phyloP scores from a whole-genome alignment of 2,329 filamentous ascomycete species.

The Hymenoscyphus scutula region DNA sequence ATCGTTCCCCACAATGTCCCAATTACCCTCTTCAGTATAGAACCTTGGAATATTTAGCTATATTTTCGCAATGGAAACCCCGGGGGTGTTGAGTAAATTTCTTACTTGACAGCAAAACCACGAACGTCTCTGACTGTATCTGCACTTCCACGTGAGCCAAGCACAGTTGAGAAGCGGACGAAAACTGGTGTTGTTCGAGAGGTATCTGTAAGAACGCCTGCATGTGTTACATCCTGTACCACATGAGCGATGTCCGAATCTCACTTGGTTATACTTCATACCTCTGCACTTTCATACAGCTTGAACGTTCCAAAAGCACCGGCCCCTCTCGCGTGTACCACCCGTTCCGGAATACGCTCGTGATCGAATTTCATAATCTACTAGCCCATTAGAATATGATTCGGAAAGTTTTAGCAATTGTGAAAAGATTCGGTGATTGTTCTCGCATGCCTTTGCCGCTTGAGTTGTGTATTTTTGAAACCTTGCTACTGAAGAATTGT shows the following conservation, averaged over 20 bases:
- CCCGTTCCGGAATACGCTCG: slow-evolving; percentile 64
- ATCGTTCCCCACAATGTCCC: slow-evolving; percentile 72
- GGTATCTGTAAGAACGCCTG: slow-evolving; percentile 66
- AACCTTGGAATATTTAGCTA: slow-evolving; percentile 38
- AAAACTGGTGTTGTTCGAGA: slow-evolving; percentile 66
- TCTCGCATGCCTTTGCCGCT: too few species aligned
- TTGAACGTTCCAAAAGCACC: slow-evolving; percentile 67
- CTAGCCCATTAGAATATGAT: background rate
- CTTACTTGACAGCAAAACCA: slow-evolving; percentile 68
- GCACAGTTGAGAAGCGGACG: slow-evolving; percentile 74
- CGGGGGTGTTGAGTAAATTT: too few species aligned
- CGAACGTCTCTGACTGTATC: slow-evolving; percentile 83
- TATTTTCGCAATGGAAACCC: too few species aligned
- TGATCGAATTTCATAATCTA: slow-evolving; percentile 76
- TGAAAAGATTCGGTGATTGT: too few species aligned
- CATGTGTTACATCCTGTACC: slow-evolving; percentile 54
- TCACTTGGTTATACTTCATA: too few species aligned
- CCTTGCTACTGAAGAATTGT: too few species aligned
- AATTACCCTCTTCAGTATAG: slow-evolving; percentile 76
- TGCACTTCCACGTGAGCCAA: slow-evolving; percentile 71
- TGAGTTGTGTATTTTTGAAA: too few species aligned
- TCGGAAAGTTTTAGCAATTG: too few species aligned
- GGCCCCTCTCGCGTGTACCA: slow-evolving; percentile 64
- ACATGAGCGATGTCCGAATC: background rate
- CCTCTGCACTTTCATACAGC: slow-evolving; percentile 57